Evolutionary conservation across 2,329 filamentous ascomycete species (phyloP).

Genomic region (Whalleya microplaca): DNA sequence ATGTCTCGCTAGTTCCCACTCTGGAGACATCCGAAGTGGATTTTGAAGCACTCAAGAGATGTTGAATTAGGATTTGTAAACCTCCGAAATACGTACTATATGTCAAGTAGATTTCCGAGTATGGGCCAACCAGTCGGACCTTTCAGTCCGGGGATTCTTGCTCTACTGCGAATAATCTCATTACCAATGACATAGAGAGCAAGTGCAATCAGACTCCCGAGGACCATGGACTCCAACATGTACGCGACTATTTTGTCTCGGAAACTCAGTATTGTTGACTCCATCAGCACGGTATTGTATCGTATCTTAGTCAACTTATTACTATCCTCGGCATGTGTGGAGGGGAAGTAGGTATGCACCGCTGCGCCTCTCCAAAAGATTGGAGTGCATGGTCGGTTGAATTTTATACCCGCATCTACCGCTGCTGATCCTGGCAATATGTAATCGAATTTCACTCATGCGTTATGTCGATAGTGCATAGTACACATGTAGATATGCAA

Average conservation of each 20-base stretch:
- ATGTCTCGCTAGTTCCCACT: too few relatives aligned
- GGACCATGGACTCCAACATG: conserved; percentile 2
- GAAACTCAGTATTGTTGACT: conserved; percentile 1
- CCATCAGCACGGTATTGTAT: conserved; percentile 20
- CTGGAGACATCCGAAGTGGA: too few relatives aligned
- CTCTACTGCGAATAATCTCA: conserved; percentile 29
- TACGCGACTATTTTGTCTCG: conserved; percentile 3
- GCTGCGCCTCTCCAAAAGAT: not conserved
- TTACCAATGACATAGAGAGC: conserved; percentile 29
- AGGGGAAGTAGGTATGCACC: not conserved
- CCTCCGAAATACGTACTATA: too few relatives aligned
- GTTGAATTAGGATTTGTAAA: too few relatives aligned
- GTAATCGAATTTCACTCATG: not conserved
- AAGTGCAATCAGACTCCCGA: conserved; percentile 10
- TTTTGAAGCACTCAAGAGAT: too few relatives aligned
- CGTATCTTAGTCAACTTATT: not conserved
- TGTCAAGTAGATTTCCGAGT: conserved; percentile 65
- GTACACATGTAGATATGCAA: not conserved
- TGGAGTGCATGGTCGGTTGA: not conserved
- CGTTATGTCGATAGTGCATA: not conserved
- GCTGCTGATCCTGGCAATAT: not conserved
- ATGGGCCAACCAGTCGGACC: conserved; percentile 41
- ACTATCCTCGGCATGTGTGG: not conserved
- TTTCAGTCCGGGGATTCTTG: conserved; percentile 31
- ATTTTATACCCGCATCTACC: not conserved